phyloP scores from a whole-genome alignment of 73 alveolate species.

The Paramecium caudatum region DNA sequence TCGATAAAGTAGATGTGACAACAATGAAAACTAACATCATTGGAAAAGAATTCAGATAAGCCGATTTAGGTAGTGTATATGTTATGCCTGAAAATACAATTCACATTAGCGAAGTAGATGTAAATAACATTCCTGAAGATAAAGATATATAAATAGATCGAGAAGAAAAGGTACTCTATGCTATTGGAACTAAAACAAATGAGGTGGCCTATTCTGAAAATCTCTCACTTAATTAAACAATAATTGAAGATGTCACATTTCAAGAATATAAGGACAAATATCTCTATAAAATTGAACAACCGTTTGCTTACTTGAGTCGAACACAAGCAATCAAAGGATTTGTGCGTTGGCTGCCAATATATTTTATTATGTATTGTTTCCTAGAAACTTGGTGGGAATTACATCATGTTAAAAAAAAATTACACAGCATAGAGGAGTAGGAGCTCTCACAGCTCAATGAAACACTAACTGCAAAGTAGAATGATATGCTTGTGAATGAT shows the following conservation, averaged over 20 bases:
- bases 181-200: slow-evolving; percentile 57
- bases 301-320: slow-evolving; percentile 25
- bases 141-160: slow-evolving; percentile 55
- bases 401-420: slow-evolving; percentile 25
- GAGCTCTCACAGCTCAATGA: slow-evolving; percentile 2
- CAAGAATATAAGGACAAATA: slow-evolving; percentile 68
- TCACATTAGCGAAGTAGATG: slow-evolving; percentile 18
- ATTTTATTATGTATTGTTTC: slow-evolving; percentile 9
- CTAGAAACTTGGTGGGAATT: slow-evolving; percentile 60
- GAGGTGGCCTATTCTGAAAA: slow-evolving; percentile 45
- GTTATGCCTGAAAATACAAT: slow-evolving; percentile 58
- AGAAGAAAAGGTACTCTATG: slow-evolving; percentile 59
- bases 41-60: neutral
- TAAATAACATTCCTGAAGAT: slow-evolving; percentile 59
- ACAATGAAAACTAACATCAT: neutral
- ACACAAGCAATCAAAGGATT: neutral
- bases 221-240: slow-evolving; percentile 34
- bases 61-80: slow-evolving; percentile 23
- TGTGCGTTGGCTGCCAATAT: slow-evolving; percentile 32
- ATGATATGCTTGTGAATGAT: slow-evolving; percentile 43
- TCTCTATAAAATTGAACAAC: slow-evolving; percentile 68
- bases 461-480: neutral
- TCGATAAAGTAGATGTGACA: neutral
- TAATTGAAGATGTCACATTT: slow-evolving; percentile 67
- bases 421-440: slow-evolving; percentile 50